Evolutionary conservation across 176 grass and related monocot genomes (phyloP).

Genomic region (Tillandsia leiboldiana): DNA sequence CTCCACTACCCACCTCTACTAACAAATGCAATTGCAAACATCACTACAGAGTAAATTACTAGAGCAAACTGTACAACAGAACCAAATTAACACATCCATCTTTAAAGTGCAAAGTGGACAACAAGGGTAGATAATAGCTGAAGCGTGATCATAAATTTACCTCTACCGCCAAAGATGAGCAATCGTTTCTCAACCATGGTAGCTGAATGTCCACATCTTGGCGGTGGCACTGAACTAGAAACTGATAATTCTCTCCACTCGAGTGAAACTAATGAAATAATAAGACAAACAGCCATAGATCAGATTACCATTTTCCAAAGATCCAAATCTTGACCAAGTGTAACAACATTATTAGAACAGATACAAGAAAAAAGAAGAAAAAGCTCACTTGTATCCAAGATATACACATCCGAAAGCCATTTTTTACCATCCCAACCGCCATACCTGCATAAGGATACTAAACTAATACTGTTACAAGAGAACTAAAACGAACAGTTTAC

Average conservation of each 20-base stretch:
- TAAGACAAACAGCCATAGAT: not conserved
- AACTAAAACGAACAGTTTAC: not conserved
- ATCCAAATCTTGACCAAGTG: not conserved
- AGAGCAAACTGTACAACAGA: no score
- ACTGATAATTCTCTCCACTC: conserved; percentile 83
- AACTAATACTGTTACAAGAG: conserved; percentile 7
- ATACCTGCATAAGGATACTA: conserved; percentile 40
- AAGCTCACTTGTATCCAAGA: conserved; percentile 87
- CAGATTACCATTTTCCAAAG: no score
- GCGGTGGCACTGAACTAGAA: conserved; percentile 56
- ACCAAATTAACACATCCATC: no score
- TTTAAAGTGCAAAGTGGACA: no score
- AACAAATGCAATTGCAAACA: not conserved
- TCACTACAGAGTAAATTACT: no score
- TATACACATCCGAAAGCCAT: conserved; percentile 90
- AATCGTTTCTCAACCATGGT: conserved; percentile 98
- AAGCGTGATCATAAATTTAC: conserved; percentile 21
- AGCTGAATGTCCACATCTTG: conserved; percentile 87
- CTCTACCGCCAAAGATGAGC: conserved; percentile 90
- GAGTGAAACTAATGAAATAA: conserved; percentile 52
- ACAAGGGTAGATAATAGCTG: no score
- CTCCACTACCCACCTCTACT: not conserved
- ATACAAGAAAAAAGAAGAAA: conserved; percentile 18
- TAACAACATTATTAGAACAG: not conserved
- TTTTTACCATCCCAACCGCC: conserved; percentile 98